Base-by-base conservation (phyloP, 2,329 filamentous ascomycete species). In the Colletotrichum filicis region DNA sequence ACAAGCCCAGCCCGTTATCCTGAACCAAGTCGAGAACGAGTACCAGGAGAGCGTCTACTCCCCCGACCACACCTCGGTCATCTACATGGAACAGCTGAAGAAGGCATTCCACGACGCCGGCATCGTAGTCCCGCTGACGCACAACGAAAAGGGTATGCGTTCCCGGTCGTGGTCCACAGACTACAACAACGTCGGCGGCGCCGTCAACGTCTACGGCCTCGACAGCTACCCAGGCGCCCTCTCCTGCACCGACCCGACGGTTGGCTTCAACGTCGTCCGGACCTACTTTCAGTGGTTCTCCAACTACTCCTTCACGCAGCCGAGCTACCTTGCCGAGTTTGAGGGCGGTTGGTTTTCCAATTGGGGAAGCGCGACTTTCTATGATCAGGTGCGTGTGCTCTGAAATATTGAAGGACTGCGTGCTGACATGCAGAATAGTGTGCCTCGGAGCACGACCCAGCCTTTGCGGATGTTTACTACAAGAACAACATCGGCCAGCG, bases 21-120 rank as follows among this genome's bases (percentile, higher is more conserved):
- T 96, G 1, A 88, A 93, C 58, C 94, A 97, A 79, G 92, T 93
- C 0, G 94, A 97, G 79, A 97, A 97, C 75, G 94, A 97, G 79
- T 95, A 96, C 78, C 85, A 87, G 0, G 83, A 89, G 14, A 87
- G 88, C 56, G 78, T 89, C 11, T 85, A 84, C 57, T 86, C 90
- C 74, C 82, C 88, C 24, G 37, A 72, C 59, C 52, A 72, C 66
- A 72, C 70, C 82, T 87, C 78, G 80, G 87, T 37, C 78, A 81
- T 81, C 16, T 72, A 72, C 42, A 72, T 72, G 70, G 70, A 72
- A 30, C 70, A 72, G 74, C 90, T 95, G 5, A 88, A 92, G 58
- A 86, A 94, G 46, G 92, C 94, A 77, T 89, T 90, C 32, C 86
- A 89, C 11, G 85, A 91, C 57, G 91, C 91, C 1, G 93, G 93